phyloP scores from a whole-genome alignment of 106 monocot genomes.

The Iris macrosiphon region DNA sequence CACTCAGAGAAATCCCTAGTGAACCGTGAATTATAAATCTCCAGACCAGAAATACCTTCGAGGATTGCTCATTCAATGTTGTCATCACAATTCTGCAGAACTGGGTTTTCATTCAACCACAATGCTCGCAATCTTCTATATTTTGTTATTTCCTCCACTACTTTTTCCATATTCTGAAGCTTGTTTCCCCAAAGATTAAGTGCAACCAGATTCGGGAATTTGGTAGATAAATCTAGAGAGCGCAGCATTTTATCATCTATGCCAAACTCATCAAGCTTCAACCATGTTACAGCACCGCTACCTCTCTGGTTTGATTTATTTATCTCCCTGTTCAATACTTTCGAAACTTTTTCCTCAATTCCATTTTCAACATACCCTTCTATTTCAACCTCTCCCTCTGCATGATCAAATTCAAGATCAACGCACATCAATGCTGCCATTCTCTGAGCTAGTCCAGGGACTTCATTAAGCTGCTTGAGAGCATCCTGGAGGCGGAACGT shows the following conservation, averaged over 20 bases:
- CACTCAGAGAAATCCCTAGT: constrained; percentile 59
- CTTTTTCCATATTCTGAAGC: constrained; percentile 52
- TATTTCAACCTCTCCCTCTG: constrained; percentile 16
- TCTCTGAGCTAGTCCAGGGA: constrained; percentile 79
- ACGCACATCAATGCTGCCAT: constrained; percentile 98
- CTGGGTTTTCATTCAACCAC: constrained; percentile 94
- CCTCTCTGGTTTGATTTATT: constrained; percentile 46
- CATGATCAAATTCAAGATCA: constrained; percentile 28
- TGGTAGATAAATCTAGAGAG: constrained; percentile 64
- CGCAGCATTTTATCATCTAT: constrained; percentile 76
- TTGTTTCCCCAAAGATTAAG: constrained; percentile 98
- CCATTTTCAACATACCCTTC: constrained; percentile 15
- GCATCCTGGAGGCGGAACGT: constrained; percentile 85
- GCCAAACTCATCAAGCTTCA: constrained; percentile 87
- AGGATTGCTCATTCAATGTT: constrained; percentile 43
- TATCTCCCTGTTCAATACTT: constrained; percentile 52
- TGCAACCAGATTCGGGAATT: constrained; percentile 86
- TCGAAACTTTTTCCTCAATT: constrained; percentile 12
- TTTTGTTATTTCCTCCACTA: constrained; percentile 58
- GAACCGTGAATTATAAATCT: constrained; percentile 83
- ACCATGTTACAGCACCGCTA: constrained; percentile 44
- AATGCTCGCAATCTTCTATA: constrained; percentile 66
- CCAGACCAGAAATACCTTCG: constrained; percentile 46
- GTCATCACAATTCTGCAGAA: constrained; percentile 28
- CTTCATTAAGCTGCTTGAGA: constrained; percentile 68